Evolutionary conservation across 2,329 filamentous ascomycete genomes (phyloP).

Genomic region (Cladosporium sp.): DNA sequence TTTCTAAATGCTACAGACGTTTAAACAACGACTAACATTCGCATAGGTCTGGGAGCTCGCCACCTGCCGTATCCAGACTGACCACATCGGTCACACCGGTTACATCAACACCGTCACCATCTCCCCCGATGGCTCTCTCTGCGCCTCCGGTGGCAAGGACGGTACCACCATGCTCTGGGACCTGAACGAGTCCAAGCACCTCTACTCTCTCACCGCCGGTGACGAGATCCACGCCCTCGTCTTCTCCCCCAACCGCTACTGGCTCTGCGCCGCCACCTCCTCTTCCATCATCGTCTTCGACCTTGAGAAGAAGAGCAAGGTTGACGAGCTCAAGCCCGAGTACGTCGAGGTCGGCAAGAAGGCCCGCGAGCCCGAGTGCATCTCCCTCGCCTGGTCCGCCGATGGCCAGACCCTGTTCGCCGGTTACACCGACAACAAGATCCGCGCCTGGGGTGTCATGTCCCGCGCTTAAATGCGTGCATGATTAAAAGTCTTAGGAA

Average conservation of each 20-base stretch:
- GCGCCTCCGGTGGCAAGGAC: conserved; percentile 98
- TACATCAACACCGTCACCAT: conserved; percentile 99
- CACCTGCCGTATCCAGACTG: conserved; percentile 98
- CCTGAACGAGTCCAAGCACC: conserved; percentile 99
- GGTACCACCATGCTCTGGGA: conserved; percentile 99
- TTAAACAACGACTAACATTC: conserved; percentile 21
- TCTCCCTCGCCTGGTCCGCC: conserved; percentile 94
- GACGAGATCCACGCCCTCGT: conserved; percentile 99
- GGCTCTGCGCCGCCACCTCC: conserved; percentile 97
- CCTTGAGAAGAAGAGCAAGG: conserved; percentile 99
- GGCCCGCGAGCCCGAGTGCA: conserved; percentile 97
- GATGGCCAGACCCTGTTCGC: conserved; percentile 99
- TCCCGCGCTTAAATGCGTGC: conserved; percentile 62
- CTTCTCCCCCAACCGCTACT: conserved; percentile 99
- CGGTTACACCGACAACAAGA: conserved; percentile 99
- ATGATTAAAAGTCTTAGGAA: conserved; percentile 4
- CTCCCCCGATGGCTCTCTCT: conserved; percentile 98
- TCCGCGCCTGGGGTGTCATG: conserved; percentile 97
- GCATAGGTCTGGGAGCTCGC: conserved; percentile 96
- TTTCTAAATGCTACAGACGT: background rate
- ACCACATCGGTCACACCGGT: conserved; percentile 99
- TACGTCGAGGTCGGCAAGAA: conserved; percentile 97
- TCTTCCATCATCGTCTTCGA: conserved; percentile 99
- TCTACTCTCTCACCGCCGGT: conserved; percentile 98
- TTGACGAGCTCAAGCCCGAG: conserved; percentile 99